These are phyloP conservation scores for Alectoria sarmentosa DNA, from an alignment of 495 filamentous ascomycete species.

Conservation along the genomic window DNA sequence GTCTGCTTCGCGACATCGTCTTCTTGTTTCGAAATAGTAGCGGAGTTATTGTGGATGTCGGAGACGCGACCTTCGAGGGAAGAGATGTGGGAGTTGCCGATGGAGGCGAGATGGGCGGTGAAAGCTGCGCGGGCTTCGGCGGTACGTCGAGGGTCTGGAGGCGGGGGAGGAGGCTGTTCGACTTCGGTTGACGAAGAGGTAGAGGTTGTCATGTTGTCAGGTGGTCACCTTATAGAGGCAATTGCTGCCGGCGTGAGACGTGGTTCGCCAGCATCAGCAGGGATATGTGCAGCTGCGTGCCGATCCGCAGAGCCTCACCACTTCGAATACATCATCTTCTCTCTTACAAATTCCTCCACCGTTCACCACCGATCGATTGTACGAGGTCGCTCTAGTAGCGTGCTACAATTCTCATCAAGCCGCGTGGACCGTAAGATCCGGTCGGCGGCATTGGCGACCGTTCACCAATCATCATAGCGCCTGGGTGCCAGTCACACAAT, in stretches of 20 bases:
- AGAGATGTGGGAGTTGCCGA: slow-evolving; percentile 54
- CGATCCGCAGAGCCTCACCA: slow-evolving; percentile 2
- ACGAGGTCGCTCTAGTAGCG: too few species aligned
- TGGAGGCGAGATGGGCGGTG: slow-evolving; percentile 67
- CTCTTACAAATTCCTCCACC: not conserved
- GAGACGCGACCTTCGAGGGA: slow-evolving; percentile 64
- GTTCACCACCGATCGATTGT: not conserved
- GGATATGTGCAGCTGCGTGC: not conserved
- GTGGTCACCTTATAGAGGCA: not conserved
- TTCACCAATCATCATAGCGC: too few species aligned
- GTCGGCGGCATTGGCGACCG: too few species aligned
- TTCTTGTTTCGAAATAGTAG: slow-evolving; percentile 65
- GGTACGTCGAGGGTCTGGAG: slow-evolving; percentile 34
- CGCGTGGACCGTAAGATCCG: too few species aligned
- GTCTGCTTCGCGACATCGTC: slow-evolving; percentile 58
- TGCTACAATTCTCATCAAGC: too few species aligned
- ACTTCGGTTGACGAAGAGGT: not conserved
- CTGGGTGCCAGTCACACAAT: too few species aligned
- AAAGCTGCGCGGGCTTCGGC: slow-evolving; percentile 68
- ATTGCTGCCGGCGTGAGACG: not conserved
- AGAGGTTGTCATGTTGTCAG: not conserved
- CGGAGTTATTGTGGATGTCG: slow-evolving; percentile 62
- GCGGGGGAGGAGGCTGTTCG: not conserved
- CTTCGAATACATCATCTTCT: not conserved
- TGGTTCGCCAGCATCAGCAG: not conserved